phyloP scores from a whole-genome alignment of 164 flowering plant genomes.

The Vitis labrusca region DNA sequence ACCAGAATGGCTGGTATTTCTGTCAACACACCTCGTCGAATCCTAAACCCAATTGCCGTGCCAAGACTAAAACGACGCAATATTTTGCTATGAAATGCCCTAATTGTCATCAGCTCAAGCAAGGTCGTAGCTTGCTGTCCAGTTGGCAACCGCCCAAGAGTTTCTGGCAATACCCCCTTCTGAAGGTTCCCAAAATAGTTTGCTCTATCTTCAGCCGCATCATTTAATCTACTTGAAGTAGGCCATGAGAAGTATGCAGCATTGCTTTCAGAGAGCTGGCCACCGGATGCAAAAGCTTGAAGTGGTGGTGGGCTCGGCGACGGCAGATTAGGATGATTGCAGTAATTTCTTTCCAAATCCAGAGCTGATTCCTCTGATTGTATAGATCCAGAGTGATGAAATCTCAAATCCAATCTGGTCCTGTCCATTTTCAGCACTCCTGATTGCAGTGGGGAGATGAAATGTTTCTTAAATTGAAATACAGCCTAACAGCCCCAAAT shows the following conservation, averaged over 20 bases:
- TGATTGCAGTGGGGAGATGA: slow-evolving; percentile 18
- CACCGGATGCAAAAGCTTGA: slow-evolving; percentile 68
- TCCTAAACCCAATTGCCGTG: slow-evolving; percentile 89
- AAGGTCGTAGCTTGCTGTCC: slow-evolving; percentile 90
- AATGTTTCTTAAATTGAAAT: neutral
- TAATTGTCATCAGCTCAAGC: slow-evolving; percentile 92
- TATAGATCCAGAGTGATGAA: slow-evolving; percentile 63
- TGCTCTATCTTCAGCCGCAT: slow-evolving; percentile 86
- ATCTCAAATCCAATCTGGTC: slow-evolving; percentile 43
- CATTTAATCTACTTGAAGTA: slow-evolving; percentile 66
- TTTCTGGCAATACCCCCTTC: slow-evolving; percentile 83
- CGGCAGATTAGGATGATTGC: slow-evolving; percentile 43
- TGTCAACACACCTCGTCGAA: slow-evolving; percentile 68
- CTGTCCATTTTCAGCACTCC: slow-evolving; percentile 57
- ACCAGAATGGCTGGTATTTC: slow-evolving; percentile 91
- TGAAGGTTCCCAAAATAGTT: slow-evolving; percentile 89
- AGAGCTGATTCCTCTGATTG: slow-evolving; percentile 85
- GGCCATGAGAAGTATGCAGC: slow-evolving; percentile 99
- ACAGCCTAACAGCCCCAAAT: neutral
- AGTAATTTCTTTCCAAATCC: slow-evolving; percentile 70
- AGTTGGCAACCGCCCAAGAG: slow-evolving; percentile 61
- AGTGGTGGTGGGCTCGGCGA: slow-evolving; percentile 65
- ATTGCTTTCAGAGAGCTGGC: slow-evolving; percentile 77
- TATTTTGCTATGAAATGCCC: slow-evolving; percentile 95
- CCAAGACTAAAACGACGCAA: slow-evolving; percentile 87